A percentile compares a stretch with the other conserved stretches of the same genome.
phyloP scores from a whole-genome alignment of 2,329 filamentous ascomycete genomes.

The Pseudocercospora musae region DNA sequence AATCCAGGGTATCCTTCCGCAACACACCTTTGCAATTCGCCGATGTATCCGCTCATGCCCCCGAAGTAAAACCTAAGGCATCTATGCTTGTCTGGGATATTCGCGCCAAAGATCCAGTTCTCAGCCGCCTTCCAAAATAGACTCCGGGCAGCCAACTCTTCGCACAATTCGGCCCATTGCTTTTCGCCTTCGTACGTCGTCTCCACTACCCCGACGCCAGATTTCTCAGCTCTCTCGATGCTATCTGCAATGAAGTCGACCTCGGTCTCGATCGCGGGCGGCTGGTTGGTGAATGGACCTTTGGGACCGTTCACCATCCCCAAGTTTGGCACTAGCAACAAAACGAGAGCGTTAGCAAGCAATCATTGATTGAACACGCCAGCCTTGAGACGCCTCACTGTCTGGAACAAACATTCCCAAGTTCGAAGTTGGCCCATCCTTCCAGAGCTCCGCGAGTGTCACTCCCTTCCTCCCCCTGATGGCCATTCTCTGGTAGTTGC shows the following conservation, averaged over 20 bases:
- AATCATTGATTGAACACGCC: not conserved
- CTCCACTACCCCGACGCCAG: constrained; percentile 25
- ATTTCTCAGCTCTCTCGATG: constrained; percentile 24
- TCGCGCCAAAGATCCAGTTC: constrained; percentile 34
- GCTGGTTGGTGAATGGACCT: constrained; percentile 41
- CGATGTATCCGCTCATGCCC: constrained; percentile 24
- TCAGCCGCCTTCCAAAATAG: constrained; percentile 29
- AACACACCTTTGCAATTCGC: constrained; percentile 20
- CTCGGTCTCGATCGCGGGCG: constrained; percentile 36
- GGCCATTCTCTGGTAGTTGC: constrained; percentile 32
- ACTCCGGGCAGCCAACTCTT: constrained; percentile 25
- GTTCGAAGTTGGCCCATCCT: constrained; percentile 33
- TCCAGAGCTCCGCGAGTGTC: constrained; percentile 36
- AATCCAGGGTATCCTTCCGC: constrained; percentile 22
- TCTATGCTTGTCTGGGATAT: constrained; percentile 15
- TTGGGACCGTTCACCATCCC: constrained; percentile 42
- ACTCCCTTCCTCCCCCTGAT: constrained; percentile 33
- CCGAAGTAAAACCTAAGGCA: constrained; percentile 28
- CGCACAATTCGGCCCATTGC: constrained; percentile 28
- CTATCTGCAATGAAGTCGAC: constrained; percentile 31
- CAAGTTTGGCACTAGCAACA: constrained; percentile 38
- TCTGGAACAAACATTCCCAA: constrained; percentile 38
- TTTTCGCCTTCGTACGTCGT: constrained; percentile 29
- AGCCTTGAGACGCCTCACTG: not conserved
- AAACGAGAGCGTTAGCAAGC: constrained; percentile 21